Percentiles rank a stretch among this genome's conserved stretches.
Conservation (phyloP, 2,329 filamentous ascomycete species). For the Orbilia ellipsospora region DNA sequence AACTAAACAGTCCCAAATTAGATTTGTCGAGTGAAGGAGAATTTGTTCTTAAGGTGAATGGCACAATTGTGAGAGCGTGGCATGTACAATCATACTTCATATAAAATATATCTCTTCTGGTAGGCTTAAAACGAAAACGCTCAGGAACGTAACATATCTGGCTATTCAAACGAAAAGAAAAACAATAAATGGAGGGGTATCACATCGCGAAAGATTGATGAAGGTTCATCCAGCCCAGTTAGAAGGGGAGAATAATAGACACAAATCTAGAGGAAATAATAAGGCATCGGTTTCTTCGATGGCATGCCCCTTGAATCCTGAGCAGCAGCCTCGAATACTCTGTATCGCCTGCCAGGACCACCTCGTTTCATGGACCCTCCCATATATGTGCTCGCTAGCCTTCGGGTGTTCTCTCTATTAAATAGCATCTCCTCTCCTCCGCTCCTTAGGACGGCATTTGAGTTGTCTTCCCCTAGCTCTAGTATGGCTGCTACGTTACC, state of each 20-base stretch:
- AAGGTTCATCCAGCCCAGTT: constrained; percentile 5
- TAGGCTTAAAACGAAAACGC: too few species aligned
- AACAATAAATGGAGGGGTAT: constrained; percentile 33
- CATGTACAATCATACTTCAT: too few species aligned
- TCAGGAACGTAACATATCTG: constrained; percentile 15
- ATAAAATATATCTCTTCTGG: too few species aligned
- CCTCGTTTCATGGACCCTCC: constrained; percentile 65
- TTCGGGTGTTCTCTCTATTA: constrained; percentile 64
- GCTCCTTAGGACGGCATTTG: constrained; percentile 74
- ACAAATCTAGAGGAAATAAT: constrained; percentile 79
- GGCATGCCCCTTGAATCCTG: constrained; percentile 98
- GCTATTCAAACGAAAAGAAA: neutral
- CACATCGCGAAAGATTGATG: constrained; percentile 43
- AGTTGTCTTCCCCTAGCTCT: constrained; percentile 86
- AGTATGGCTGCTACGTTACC: constrained; percentile 95
- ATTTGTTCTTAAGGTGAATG: too few species aligned
- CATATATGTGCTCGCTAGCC: constrained; percentile 62
- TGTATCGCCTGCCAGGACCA: constrained; percentile 87
- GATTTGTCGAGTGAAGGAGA: too few species aligned
- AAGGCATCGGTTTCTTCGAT: constrained; percentile 96
- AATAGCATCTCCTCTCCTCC: constrained; percentile 75
- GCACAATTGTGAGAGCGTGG: too few species aligned
- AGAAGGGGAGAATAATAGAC: constrained; percentile 11
- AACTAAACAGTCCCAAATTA: too few species aligned
- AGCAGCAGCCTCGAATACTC: constrained; percentile 95